Evolutionary conservation across 1,139 yeast species (phyloP).

Genomic region (Yamadazyma jaroonii): DNA sequence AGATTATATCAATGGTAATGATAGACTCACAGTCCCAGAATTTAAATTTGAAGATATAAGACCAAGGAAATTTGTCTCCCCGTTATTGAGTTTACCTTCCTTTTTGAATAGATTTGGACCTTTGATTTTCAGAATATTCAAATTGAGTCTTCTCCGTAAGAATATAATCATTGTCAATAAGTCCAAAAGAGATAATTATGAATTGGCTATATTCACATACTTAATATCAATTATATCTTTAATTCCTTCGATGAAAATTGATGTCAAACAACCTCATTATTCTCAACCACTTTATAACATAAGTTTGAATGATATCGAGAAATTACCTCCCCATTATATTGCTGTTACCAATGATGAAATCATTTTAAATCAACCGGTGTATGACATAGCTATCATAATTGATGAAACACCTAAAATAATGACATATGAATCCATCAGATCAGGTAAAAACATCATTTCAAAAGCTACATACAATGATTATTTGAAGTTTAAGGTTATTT

Average conservation of each 20-base stretch:
- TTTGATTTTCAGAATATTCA: conserved; percentile 66
- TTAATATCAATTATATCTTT: conserved; percentile 34
- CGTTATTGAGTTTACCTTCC: conserved; percentile 30
- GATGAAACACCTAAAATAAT: conserved; percentile 18
- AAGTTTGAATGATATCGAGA: conserved; percentile 51
- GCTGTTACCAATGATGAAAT: conserved; percentile 76
- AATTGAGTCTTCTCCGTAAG: conserved; percentile 60
- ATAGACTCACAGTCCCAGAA: conserved; percentile 11
- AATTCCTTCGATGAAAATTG: conserved; percentile 31
- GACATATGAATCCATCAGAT: conserved; percentile 11
- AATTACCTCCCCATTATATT: conserved; percentile 9
- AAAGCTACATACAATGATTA: conserved; percentile 38
- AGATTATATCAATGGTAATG: conserved; percentile 29
- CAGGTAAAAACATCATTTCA: conserved; percentile 11
- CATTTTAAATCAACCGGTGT: conserved; percentile 54
- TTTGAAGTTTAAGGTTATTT: conserved; percentile 32
- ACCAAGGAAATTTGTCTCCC: conserved; percentile 2
- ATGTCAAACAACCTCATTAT: conserved; percentile 13
- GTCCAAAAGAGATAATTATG: conserved; percentile 20
- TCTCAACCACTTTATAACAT: conserved; percentile 61
- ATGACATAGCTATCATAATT: conserved; percentile 47
- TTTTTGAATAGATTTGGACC: conserved; percentile 66
- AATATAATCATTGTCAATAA: conserved; percentile 58
- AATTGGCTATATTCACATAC: conserved; percentile 32
- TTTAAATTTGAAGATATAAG: not conserved